Base-by-base conservation (phyloP, 129 eudicot species). In the Scalesia atractyloides region DNA sequence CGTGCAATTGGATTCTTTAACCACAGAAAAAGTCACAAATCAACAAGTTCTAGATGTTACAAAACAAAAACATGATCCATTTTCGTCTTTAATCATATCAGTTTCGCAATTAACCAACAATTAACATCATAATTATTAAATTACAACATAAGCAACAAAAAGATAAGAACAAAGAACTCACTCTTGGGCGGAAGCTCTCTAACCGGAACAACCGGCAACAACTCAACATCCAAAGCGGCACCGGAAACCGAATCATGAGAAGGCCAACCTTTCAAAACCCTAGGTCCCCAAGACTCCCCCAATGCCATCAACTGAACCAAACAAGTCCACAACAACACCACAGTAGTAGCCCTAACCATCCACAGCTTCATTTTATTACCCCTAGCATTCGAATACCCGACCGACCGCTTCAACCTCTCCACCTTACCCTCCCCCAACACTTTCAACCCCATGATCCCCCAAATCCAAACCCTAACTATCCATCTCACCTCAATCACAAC, bases 151-250 rank as follows among this genome's bases (percentile, higher is more conserved):
- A 66, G 18, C 30, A 69, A 57, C 37, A 36, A 20, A 11, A 75
- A 14, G 9, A 70, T 16, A 68, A 66, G 33, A 59, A 2, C 3
- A 53, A 7, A 19, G 74, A 81, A 86, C 98, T 83, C 64, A 92
- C 98, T 86, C 73, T 92, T 92, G 11, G 94, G 96, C 0, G 98
- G 98, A 80, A 89, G 83, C 75, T 87, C 89, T 51, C 84, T 80
- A 48, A 81, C 71, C 19, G 91, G 91, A 51, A 84, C 81, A 2
- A 33, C 43, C 2, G 84, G 83, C 14, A 74, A 58, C 61, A 83
- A 69, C 47, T 79, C 73, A 48, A 83, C 81, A 81, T 75, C 88
- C 74, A 83, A 70, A 34, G 81, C 79, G 54, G 75, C 43, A 36
- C 81, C 69, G 13, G 86, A 86, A 47, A 82, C 10, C 4, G 59